phyloP scores from a whole-genome alignment of 805 yeast species.

The Saccharomycopsis malanga region DNA sequence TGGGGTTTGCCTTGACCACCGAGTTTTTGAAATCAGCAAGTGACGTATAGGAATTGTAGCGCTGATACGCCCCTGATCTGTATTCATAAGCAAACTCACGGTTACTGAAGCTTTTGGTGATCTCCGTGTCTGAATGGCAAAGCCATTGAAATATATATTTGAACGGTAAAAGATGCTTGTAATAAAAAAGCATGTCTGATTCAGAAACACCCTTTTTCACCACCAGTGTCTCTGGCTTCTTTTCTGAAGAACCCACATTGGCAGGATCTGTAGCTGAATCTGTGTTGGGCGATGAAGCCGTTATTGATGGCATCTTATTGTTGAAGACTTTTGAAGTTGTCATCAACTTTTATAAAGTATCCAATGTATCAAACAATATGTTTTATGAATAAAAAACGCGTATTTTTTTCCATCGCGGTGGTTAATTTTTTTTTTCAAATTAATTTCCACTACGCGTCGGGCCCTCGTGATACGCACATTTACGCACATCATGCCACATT shows the following conservation, averaged over 20 bases:
- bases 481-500: no score
- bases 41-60: conserved; percentile 70
- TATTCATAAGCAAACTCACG: conserved; percentile 93
- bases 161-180: conserved; percentile 68
- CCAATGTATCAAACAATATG: no score
- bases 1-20: conserved; percentile 68
- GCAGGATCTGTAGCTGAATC: no score
- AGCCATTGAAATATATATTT: conserved; percentile 80
- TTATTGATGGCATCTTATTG: not conserved
- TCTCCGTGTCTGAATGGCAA: conserved; percentile 65
- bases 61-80: conserved; percentile 79
- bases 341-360: no score
- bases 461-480: no score
- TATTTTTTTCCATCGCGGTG: no score
- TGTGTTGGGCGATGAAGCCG: no score
- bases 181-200: conserved; percentile 67
- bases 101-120: conserved; percentile 63
- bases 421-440: no score
- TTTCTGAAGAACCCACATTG: no score
- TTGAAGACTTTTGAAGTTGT: not conserved
- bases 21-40: conserved; percentile 72
- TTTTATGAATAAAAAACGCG: no score
- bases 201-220: conserved; percentile 30
- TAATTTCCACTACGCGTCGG: no score
- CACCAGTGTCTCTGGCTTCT: not conserved